Conservation (phyloP, 495 filamentous ascomycete genomes). For the Aspergillus steynii region DNA sequence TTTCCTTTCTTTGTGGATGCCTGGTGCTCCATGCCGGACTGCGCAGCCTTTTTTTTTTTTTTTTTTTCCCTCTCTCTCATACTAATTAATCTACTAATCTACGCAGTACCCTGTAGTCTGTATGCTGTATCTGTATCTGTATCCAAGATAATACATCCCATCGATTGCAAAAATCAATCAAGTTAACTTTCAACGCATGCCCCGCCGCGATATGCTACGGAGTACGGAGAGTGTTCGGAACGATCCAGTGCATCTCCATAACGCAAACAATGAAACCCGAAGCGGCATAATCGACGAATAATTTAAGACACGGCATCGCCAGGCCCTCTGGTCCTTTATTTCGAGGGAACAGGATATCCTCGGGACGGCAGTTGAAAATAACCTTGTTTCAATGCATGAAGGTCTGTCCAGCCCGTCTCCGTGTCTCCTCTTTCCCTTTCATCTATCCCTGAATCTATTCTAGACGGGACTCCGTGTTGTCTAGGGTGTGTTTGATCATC, state of each 20-base stretch:
- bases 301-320: not conserved
- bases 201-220: constrained; percentile 6
- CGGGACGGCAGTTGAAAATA: constrained; percentile 29
- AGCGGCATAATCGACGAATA: not conserved
- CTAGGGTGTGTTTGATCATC: not conserved
- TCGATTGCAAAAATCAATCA: not conserved
- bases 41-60: not conserved
- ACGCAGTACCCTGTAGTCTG: too few species aligned
- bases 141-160: too few species aligned
- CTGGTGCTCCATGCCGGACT: not conserved
- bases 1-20: not conserved
- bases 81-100: not conserved
- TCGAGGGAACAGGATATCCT: constrained; percentile 15
- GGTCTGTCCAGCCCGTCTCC: constrained; percentile 2
- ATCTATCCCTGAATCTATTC: not conserved
- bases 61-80: constrained; percentile 1
- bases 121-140: too few species aligned
- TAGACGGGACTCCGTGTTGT: not conserved
- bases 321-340: too few species aligned
- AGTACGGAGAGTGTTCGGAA: not conserved
- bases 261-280: not conserved
- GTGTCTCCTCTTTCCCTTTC: not conserved
- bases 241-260: constrained; percentile 6
- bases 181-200: constrained; percentile 4
- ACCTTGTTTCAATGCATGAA: constrained; percentile 24